phyloP scores from a whole-genome alignment of 208 protist species.

The Wallacemonas sp. region DNA sequence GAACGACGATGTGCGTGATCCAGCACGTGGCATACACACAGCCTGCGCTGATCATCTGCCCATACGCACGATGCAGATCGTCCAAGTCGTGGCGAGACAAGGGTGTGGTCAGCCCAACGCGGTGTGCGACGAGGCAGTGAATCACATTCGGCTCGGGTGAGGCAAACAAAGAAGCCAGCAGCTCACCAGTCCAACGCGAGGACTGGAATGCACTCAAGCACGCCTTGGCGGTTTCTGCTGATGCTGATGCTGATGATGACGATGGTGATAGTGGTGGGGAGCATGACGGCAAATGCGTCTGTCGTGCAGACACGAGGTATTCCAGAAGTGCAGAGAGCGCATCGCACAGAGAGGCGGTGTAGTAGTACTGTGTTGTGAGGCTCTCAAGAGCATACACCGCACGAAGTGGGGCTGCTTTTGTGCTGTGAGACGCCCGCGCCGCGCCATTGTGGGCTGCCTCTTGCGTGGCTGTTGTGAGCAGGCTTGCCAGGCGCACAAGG shows the following conservation, averaged over 20 bases:
- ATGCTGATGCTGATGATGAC: too few relatives aligned
- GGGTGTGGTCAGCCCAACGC: constrained; percentile 25
- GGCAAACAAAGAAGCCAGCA: constrained; percentile 26
- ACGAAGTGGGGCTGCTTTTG: constrained; percentile 54
- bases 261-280: too few relatives aligned
- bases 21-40: constrained; percentile 34
- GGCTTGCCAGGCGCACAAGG: constrained; percentile 22
- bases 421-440: constrained; percentile 10
- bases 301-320: too few relatives aligned
- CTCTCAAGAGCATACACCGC: constrained; percentile 50
- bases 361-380: constrained; percentile 69
- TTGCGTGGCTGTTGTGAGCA: background rate
- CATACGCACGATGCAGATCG: constrained; percentile 26
- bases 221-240: background rate
- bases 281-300: too few relatives aligned
- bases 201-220: background rate
- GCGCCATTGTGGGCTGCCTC: constrained; percentile 1
- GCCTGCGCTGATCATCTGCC: constrained; percentile 38
- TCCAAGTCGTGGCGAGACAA: background rate
- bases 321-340: constrained; percentile 25
- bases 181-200: constrained; percentile 16
- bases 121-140: constrained; percentile 25
- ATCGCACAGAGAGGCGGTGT: constrained; percentile 31
- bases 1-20: constrained; percentile 14
- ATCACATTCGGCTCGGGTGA: constrained; percentile 29